Conservation (phyloP, 352 stramenopile genomes). For the Globisporangium nagaii region DNA sequence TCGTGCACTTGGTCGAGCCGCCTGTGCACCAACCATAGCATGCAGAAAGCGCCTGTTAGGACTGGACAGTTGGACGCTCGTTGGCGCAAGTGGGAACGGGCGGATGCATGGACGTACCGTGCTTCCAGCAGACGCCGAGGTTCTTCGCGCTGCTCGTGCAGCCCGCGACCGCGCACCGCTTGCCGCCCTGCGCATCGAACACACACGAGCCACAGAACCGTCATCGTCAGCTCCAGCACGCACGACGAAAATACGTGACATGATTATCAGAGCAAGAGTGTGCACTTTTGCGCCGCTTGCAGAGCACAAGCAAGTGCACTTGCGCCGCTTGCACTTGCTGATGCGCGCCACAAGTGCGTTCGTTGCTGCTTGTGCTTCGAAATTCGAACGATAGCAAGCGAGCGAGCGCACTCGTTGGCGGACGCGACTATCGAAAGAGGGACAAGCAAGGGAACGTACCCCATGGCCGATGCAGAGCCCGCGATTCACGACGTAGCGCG, state of each 20-base stretch:
- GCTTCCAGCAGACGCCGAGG: constrained; percentile 71
- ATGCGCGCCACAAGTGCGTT: no score
- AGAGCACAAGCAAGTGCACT: no score
- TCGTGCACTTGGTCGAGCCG: constrained; percentile 65
- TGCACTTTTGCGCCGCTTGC: no score
- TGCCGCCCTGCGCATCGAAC: constrained; percentile 40
- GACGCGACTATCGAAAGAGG: neutral
- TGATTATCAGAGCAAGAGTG: neutral
- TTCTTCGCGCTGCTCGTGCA: constrained; percentile 77
- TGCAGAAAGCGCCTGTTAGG: no score
- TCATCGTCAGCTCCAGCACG: neutral
- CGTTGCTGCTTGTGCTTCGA: neutral
- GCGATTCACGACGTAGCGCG: constrained; percentile 68
- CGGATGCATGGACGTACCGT: constrained; percentile 25
- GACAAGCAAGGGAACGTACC: constrained; percentile 21
- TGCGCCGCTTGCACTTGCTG: no score
- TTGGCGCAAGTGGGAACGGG: no score
- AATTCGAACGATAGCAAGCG: constrained; percentile 1
- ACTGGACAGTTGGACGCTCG: no score
- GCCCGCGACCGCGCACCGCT: constrained; percentile 49
- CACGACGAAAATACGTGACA: neutral
- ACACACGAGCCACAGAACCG: neutral
- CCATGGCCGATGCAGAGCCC: constrained; percentile 74
- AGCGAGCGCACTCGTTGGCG: neutral
- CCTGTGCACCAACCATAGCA: constrained; percentile 43